Evolutionary conservation across 2,329 filamentous ascomycete genomes (phyloP).

Genomic region (Helicocarpus griseus): DNA sequence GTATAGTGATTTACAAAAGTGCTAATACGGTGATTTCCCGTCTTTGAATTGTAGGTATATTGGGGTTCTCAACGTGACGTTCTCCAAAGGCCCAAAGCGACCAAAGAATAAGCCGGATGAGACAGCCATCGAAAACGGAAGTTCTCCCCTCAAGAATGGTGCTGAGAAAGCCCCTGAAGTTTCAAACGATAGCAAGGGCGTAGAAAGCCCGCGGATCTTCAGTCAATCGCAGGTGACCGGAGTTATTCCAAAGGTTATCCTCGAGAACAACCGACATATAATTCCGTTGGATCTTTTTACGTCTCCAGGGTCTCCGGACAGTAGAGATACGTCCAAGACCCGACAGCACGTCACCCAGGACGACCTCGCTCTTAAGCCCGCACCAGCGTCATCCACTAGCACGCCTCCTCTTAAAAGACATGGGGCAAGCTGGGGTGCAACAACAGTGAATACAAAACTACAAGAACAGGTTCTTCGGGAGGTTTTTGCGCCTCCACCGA

Average conservation of each 20-base stretch:
- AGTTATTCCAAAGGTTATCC: conserved; percentile 78
- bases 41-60: conserved; percentile 60
- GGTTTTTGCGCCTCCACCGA: conserved; percentile 75
- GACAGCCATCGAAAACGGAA: conserved; percentile 2
- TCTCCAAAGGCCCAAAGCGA: conserved; percentile 68
- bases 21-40: conserved; percentile 1
- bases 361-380: neutral
- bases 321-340: neutral
- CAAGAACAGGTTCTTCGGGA: conserved; percentile 89
- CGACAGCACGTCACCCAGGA: neutral
- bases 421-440: conserved; percentile 66
- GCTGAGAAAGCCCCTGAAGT: conserved; percentile 1
- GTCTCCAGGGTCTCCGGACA: conserved; percentile 36
- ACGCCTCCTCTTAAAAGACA: conserved; percentile 3
- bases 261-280: conserved; percentile 90
- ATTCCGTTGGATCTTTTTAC: conserved; percentile 75
- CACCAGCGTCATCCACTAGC: neutral
- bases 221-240: conserved; percentile 68
- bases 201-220: conserved; percentile 40
- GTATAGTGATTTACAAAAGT: neutral
- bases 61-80: conserved; percentile 91
- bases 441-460: conserved; percentile 76
- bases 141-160: neutral
- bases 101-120: conserved; percentile 35
- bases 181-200: neutral